Conservation (phyloP, 2,329 filamentous ascomycete genomes). For the Coleophoma crateriformis region DNA sequence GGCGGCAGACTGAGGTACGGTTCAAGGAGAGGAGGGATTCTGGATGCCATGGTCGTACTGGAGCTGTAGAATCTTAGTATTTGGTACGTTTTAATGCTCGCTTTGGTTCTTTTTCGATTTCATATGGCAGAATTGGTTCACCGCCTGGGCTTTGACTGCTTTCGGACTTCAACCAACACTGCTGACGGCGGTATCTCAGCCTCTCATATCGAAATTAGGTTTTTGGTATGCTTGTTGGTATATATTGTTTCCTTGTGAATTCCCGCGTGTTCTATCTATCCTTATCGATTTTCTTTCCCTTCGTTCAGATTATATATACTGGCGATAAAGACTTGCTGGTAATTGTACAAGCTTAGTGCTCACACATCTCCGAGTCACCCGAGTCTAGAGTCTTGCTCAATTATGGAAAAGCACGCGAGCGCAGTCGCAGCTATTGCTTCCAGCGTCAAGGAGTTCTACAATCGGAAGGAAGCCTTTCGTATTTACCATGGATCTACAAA, state of each 20-base stretch:
- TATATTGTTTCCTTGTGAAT: neutral
- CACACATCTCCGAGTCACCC: too few relatives aligned
- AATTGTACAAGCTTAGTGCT: too few relatives aligned
- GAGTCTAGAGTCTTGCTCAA: neutral
- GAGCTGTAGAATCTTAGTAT: too few relatives aligned
- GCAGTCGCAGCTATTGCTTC: conserved; percentile 14
- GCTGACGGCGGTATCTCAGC: too few relatives aligned
- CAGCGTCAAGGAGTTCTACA: conserved; percentile 11
- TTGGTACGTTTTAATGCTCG: too few relatives aligned
- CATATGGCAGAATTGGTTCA: too few relatives aligned
- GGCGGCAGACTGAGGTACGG: conserved; percentile 55
- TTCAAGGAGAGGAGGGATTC: conserved; percentile 54
- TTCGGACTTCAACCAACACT: too few relatives aligned
- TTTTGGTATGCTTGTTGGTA: too few relatives aligned
- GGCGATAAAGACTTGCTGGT: neutral
- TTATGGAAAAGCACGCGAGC: conserved; percentile 16
- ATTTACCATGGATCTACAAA: conserved; percentile 53
- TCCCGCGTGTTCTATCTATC: neutral
- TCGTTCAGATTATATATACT: neutral
- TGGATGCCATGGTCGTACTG: conserved; percentile 17
- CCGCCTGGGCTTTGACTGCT: too few relatives aligned
- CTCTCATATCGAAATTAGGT: too few relatives aligned
- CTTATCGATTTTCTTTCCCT: neutral
- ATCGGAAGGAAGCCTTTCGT: conserved; percentile 31
- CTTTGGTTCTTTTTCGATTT: too few relatives aligned